These are phyloP conservation scores for Tricholoma flavovirens DNA, from an alignment of 768 basidiomycete species.

Conservation along the genomic window DNA sequence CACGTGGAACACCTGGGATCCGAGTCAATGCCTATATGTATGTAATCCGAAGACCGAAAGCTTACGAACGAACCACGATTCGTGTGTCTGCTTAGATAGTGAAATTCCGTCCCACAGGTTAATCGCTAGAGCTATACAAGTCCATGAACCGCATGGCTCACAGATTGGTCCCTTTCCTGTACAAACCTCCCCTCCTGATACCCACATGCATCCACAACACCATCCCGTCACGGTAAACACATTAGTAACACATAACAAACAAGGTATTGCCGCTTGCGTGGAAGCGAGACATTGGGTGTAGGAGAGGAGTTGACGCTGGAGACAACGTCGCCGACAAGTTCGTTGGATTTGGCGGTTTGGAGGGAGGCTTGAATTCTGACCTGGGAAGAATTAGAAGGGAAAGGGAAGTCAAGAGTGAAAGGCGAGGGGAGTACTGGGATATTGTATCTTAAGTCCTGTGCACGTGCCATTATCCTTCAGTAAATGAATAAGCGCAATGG, in stretches of 20 bases:
- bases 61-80: no score
- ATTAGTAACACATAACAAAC: constrained; percentile 75
- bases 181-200: constrained; percentile 60
- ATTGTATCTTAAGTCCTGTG: constrained; percentile 72
- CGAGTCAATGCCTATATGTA: constrained; percentile 40
- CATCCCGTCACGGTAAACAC: constrained; percentile 86
- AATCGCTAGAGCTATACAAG: constrained; percentile 77
- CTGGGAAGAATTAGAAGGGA: constrained; percentile 21
- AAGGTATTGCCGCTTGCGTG: constrained; percentile 77
- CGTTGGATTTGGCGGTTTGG: constrained; percentile 73
- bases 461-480: background rate
- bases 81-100: no score
- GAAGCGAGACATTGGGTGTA: constrained; percentile 83
- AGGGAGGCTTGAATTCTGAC: constrained; percentile 84
- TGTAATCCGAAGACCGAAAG: no score
- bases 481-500: background rate
- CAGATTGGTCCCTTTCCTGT: background rate
- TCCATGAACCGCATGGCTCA: constrained; percentile 63
- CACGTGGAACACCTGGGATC: no score
- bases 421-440: constrained; percentile 54
- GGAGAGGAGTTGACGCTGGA: constrained; percentile 77
- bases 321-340: constrained; percentile 67
- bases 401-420: no score
- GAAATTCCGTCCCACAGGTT: constrained; percentile 90
- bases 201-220: constrained; percentile 75